Base-by-base conservation (phyloP, 2,329 filamentous ascomycete species). In the Fusarium fracticaudum region DNA sequence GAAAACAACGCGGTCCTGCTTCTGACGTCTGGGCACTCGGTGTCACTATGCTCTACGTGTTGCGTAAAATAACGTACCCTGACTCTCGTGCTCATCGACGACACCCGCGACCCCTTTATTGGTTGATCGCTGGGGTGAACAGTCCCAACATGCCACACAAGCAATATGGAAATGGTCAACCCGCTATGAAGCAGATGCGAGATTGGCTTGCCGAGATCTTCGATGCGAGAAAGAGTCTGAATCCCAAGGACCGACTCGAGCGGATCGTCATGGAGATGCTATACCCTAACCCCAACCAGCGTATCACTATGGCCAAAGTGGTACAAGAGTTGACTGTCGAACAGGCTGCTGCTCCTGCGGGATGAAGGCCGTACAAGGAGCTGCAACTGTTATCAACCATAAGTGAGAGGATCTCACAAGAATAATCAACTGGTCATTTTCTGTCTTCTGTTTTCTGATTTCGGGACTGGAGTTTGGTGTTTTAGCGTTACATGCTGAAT, bases 21-120 rank as follows among this genome's bases (percentile, higher is more conserved):
- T 89, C 88, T 37, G 89, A 91, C 72, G 87, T 90, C 14, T 91
- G 89, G 88, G 89, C 88, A 0, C 81, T 91, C 37, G 89, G 89
- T 51, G 84, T 91, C 57, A 90, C 88, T 37, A 90, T 91, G 88
- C 83, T 91, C 26, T 91, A 91, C 71, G 85, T 89, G 9, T 79
- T 91, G 61, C 83, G 85, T 71, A 88, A 88, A 79, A 88, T 90
- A 41, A 76, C 85, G 2, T 88, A 89, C 64, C 89, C 89, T 2
- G 89, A 90, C 71, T 81, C 80, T 40, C 85, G 89, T 26, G 86
- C 84, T 8, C 80, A 85, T 33, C 84, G 84, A 60, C 82, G 84
- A 4, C 86, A 88, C 65, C 84, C 85, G 1, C 84, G 84, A 63
- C 86, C 86, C 35, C 80, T 90, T 26, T 89, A 90, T 80, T 91